These are phyloP conservation scores for Achlya hypogyna DNA, from an alignment of 352 stramenopile genomes.

Conservation along the genomic window DNA sequence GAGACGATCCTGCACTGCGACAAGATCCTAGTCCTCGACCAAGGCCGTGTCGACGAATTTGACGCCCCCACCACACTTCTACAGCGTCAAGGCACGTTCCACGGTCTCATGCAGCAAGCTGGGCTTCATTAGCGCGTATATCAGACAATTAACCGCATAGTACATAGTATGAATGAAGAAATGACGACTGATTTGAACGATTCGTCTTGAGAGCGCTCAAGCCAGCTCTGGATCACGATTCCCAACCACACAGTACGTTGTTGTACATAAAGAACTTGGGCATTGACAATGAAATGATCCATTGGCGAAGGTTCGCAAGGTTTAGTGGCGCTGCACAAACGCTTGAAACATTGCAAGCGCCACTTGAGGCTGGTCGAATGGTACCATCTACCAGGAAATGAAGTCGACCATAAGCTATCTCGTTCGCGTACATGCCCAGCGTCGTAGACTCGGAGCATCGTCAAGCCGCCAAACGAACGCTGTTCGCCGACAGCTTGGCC, in stretches of 20 bases:
- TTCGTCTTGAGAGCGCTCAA: no score
- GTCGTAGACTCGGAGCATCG: slow-evolving; percentile 52
- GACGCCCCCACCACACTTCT: slow-evolving; percentile 33
- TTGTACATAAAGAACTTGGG: no score
- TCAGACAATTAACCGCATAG: no score
- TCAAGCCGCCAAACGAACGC: slow-evolving; percentile 40
- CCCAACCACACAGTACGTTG: no score
- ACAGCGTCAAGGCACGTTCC: not conserved
- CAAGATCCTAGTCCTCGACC: slow-evolving; percentile 76
- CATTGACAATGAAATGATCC: no score
- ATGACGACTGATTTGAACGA: no score
- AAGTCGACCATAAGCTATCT: no score
- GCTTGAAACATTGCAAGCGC: slow-evolving; percentile 37
- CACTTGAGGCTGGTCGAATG: slow-evolving; percentile 49
- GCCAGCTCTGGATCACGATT: no score
- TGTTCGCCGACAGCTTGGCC: slow-evolving; percentile 30
- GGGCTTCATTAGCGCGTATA: no score
- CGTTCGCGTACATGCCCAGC: slow-evolving; percentile 61
- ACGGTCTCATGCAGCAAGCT: not conserved
- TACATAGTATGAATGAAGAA: no score
- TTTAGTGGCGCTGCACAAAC: slow-evolving; percentile 28
- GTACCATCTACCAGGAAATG: slow-evolving; percentile 80
- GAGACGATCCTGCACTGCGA: slow-evolving; percentile 83
- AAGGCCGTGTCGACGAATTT: slow-evolving; percentile 62
- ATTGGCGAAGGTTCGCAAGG: no score